phyloP scores from a whole-genome alignment of 148 eudicot species.

The Euryodendron excelsum region DNA sequence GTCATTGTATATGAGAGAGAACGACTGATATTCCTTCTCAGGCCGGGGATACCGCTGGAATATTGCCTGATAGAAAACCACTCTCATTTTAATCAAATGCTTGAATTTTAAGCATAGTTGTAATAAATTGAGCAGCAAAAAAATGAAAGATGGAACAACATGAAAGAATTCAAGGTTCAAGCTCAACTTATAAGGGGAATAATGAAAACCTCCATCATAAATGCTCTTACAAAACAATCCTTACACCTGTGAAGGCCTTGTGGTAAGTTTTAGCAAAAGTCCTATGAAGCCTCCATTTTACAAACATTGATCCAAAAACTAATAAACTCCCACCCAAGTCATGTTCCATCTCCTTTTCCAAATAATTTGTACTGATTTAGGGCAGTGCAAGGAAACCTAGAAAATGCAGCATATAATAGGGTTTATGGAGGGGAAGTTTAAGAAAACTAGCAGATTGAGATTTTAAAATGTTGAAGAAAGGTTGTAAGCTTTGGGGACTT shows the following conservation, averaged over 20 bases:
- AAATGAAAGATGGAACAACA: not conserved
- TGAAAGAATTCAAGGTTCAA: not conserved
- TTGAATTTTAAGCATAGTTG: not conserved
- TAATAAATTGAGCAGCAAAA: not conserved
- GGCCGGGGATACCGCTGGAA: conserved; percentile 96
- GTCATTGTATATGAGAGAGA: conserved; percentile 78
- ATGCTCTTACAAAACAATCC: not conserved
- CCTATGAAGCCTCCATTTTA: not conserved
- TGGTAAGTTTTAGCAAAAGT: not conserved
- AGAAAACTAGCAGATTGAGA: not conserved
- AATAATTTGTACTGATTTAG: not conserved
- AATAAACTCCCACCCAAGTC: not conserved
- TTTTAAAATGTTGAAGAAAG: not conserved
- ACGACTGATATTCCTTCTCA: conserved; percentile 94
- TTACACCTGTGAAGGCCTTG: not conserved
- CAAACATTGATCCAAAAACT: not conserved
- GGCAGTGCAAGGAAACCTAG: not conserved
- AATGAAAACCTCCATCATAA: not conserved
- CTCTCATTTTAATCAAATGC: conserved; percentile 10
- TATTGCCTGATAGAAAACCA: conserved; percentile 47
- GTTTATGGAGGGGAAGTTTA: not conserved
- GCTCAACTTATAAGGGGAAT: not conserved
- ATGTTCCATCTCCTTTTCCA: not conserved
- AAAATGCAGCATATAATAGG: not conserved
- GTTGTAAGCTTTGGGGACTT: not conserved